Conservation (phyloP, 2,329 filamentous ascomycete species). For the Madurella fahalii region DNA sequence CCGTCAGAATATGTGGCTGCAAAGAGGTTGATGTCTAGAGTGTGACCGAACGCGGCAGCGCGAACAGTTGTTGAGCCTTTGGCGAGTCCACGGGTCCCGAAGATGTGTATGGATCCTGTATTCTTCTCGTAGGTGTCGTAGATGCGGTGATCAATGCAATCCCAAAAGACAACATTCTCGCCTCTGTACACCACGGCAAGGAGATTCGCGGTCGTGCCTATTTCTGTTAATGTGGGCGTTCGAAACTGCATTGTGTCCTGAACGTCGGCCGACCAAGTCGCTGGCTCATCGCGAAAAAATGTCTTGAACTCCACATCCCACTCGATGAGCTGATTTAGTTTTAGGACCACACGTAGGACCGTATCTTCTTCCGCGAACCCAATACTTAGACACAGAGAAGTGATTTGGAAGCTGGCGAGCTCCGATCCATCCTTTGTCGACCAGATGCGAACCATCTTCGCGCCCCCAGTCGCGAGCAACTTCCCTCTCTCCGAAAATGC, state of each 20-base stretch:
- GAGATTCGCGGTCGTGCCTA: slow-evolving; percentile 19
- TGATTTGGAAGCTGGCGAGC: slow-evolving; percentile 11
- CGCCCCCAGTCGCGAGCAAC: slow-evolving; percentile 5
- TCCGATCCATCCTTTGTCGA: slow-evolving; percentile 1
- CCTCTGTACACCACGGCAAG: slow-evolving; percentile 29
- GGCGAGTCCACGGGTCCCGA: slow-evolving; percentile 6
- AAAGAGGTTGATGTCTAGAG: slow-evolving; percentile 19
- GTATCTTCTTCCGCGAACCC: slow-evolving; percentile 18
- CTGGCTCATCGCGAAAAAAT: not conserved
- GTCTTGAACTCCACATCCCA: slow-evolving; percentile 17
- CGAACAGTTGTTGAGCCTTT: slow-evolving; percentile 14
- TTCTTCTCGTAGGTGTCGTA: slow-evolving; percentile 27
- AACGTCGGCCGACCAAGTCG: slow-evolving; percentile 18
- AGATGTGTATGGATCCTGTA: slow-evolving; percentile 16
- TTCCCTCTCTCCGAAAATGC: slow-evolving; percentile 18
- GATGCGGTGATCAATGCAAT: slow-evolving; percentile 18
- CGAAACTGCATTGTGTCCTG: slow-evolving; percentile 16
- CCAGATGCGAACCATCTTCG: slow-evolving; percentile 12
- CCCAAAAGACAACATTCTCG: slow-evolving; percentile 27
- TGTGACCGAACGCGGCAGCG: slow-evolving; percentile 23
- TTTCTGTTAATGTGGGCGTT: slow-evolving; percentile 16
- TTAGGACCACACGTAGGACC: slow-evolving; percentile 17
- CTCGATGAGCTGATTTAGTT: slow-evolving; percentile 18
- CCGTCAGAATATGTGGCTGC: slow-evolving; percentile 30
- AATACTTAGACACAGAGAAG: slow-evolving; percentile 15